phyloP scores from a whole-genome alignment of 2,329 filamentous ascomycete genomes.

The Escovopsis sp. region DNA sequence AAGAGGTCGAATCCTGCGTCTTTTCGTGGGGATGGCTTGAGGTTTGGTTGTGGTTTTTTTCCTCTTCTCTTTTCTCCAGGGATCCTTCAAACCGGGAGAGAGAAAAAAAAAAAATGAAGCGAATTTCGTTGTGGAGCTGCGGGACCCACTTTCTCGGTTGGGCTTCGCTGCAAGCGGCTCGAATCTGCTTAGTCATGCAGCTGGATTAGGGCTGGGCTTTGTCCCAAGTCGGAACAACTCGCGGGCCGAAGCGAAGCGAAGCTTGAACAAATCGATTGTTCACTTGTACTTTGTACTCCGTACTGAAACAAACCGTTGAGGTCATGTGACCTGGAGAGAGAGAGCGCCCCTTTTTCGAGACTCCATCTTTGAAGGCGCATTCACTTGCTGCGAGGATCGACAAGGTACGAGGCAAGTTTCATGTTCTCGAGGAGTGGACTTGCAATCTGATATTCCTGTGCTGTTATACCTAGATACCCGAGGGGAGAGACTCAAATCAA shows the following conservation, averaged over 20 bases:
- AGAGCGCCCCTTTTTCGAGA: too few relatives aligned
- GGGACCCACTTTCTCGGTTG: conserved; percentile 12
- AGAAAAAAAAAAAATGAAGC: neutral
- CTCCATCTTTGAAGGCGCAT: too few relatives aligned
- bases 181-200: conserved; percentile 7
- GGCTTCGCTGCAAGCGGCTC: neutral
- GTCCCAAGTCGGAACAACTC: conserved; percentile 8
- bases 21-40: conserved; percentile 13
- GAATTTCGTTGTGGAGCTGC: conserved; percentile 2
- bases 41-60: conserved; percentile 2
- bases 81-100: conserved; percentile 3
- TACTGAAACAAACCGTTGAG: too few relatives aligned
- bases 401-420: too few relatives aligned
- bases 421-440: too few relatives aligned
- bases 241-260: neutral
- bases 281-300: too few relatives aligned
- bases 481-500: conserved; percentile 1
- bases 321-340: conserved; percentile 3
- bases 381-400: too few relatives aligned
- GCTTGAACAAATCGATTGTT: too few relatives aligned
- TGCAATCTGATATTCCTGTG: too few relatives aligned
- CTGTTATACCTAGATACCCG: too few relatives aligned
- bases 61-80: conserved; percentile 6
- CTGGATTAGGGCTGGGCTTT: conserved; percentile 18
- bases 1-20: conserved; percentile 76